phyloP scores from a whole-genome alignment of 202 grass and related monocot species.

The Miscanthus sacchariflorus region DNA sequence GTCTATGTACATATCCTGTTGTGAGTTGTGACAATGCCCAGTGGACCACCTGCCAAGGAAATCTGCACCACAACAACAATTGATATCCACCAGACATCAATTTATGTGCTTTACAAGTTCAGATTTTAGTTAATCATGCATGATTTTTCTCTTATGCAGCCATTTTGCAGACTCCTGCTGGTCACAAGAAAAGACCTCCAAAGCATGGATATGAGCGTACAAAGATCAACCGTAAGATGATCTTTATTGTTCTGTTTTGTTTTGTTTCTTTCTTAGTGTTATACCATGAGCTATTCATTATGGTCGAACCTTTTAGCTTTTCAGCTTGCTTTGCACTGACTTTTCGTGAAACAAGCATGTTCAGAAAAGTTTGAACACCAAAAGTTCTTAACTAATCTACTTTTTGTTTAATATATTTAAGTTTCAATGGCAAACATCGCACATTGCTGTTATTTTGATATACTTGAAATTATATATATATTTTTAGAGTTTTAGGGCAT shows the following conservation, averaged over 20 bases:
- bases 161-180: conserved; percentile 79
- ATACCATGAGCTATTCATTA: conserved; percentile 20
- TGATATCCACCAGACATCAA: neutral
- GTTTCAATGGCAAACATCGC: neutral
- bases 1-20: neutral
- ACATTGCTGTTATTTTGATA: conserved; percentile 8
- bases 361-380: conserved; percentile 8
- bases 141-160: conserved; percentile 48
- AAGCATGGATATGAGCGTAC: conserved; percentile 70
- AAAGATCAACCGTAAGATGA: conserved; percentile 91
- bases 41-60: neutral
- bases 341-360: neutral
- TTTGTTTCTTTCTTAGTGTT: conserved; percentile 16
- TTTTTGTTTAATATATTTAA: conserved; percentile 19
- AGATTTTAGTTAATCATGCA: conserved; percentile 37
- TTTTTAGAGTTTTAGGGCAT: no score
- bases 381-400: neutral
- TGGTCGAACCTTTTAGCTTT: neutral
- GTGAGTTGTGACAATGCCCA: neutral
- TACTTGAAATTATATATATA: neutral
- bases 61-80: conserved; percentile 9
- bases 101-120: neutral
- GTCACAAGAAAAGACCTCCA: conserved; percentile 61
- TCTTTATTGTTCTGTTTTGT: conserved; percentile 21
- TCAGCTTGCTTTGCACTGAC: conserved; percentile 14